Evolutionary conservation across 177 flowering plant species (phyloP).

Genomic region (Tripterygium wilfordii): DNA sequence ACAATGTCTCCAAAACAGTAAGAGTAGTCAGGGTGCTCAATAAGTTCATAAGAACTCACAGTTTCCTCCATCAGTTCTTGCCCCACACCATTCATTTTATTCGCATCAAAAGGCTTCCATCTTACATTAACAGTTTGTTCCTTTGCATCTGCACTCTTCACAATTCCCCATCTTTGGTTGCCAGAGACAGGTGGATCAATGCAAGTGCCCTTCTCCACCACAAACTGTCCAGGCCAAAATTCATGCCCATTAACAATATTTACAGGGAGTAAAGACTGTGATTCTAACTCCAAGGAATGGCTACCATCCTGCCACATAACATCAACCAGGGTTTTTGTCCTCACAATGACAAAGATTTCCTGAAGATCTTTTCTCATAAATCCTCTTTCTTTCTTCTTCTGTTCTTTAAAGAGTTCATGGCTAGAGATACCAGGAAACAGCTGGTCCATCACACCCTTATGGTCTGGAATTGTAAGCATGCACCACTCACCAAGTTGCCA

Average conservation of each 20-base stretch:
- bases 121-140: slow-evolving; percentile 70
- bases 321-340: slow-evolving; percentile 64
- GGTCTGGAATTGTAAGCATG: slow-evolving; percentile 27
- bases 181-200: slow-evolving; percentile 35
- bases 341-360: slow-evolving; percentile 50
- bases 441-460: slow-evolving; percentile 9
- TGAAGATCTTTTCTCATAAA: slow-evolving; percentile 16
- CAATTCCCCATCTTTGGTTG: slow-evolving; percentile 59
- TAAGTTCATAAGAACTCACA: slow-evolving; percentile 84
- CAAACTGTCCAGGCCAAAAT: slow-evolving; percentile 84
- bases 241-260: slow-evolving; percentile 62
- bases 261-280: slow-evolving; percentile 45
- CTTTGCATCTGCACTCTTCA: slow-evolving; percentile 55
- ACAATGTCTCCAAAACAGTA: slow-evolving; percentile 73
- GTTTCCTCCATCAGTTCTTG: slow-evolving; percentile 38
- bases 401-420: slow-evolving; percentile 6
- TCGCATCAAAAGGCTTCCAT: slow-evolving; percentile 31
- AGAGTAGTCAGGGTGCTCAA: slow-evolving; percentile 79
- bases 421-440: slow-evolving; percentile 7
- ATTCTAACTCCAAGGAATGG: slow-evolving; percentile 45
- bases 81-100: slow-evolving; percentile 11
- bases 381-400: slow-evolving; percentile 15
- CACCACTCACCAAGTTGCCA: slow-evolving; percentile 99
- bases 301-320: slow-evolving; percentile 94
- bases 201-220: slow-evolving; percentile 46